Percentiles rank a stretch among this genome's conserved stretches.
Evolutionary conservation across 257 asterid genomes (phyloP).

Genomic region (Solanum megistacrolobum): DNA sequence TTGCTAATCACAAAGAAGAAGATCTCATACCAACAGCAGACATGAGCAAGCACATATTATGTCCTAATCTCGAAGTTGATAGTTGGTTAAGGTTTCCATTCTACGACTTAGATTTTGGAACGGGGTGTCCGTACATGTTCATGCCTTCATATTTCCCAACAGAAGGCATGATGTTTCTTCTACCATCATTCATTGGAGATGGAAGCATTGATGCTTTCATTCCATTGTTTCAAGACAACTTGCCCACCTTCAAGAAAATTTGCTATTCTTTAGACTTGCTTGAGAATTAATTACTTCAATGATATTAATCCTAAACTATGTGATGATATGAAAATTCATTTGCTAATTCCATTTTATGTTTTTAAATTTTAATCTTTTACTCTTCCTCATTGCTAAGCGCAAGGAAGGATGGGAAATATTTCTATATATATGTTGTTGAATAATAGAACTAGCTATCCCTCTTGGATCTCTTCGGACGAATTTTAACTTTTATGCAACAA

Average conservation of each 20-base stretch:
- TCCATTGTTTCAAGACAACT: constrained; percentile 50
- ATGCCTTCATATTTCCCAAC: constrained; percentile 70
- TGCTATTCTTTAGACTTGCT: constrained; percentile 44
- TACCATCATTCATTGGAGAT: background rate
- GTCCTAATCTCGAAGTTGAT: constrained; percentile 73
- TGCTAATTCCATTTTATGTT: background rate
- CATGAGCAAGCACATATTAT: constrained; percentile 36
- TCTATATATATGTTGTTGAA: background rate
- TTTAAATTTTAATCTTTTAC: background rate
- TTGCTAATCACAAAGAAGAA: constrained; percentile 43
- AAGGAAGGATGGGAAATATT: background rate
- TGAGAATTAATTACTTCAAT: background rate
- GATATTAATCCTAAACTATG: background rate
- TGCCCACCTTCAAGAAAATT: constrained; percentile 39
- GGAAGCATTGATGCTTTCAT: constrained; percentile 16
- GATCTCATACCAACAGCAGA: constrained; percentile 54
- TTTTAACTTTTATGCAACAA: background rate
- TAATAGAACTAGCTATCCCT: background rate
- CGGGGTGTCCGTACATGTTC: constrained; percentile 62
- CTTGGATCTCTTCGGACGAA: background rate
- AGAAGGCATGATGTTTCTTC: constrained; percentile 49
- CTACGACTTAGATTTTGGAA: constrained; percentile 67
- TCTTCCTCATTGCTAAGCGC: background rate
- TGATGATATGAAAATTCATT: background rate
- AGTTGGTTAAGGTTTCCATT: constrained; percentile 90